These are phyloP conservation scores for Gymnopus androsaceus DNA, from an alignment of 1,284 basidiomycete genomes.

Conservation along the genomic window DNA sequence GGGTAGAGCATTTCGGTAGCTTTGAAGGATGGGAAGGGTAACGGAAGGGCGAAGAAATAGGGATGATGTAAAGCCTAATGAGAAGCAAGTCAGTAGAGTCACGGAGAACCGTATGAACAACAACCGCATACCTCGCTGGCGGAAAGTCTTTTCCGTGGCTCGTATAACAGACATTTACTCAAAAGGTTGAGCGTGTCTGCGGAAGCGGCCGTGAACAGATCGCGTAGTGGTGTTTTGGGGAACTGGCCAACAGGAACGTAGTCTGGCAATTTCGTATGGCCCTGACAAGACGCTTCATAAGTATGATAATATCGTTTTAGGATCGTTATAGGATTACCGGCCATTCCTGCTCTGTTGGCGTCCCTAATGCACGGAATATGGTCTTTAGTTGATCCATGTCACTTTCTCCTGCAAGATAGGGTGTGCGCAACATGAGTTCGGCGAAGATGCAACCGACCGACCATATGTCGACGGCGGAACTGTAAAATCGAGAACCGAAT, in stretches of 20 bases:
- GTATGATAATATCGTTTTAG: not conserved
- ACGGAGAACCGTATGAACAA: constrained; percentile 6
- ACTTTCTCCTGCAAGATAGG: constrained; percentile 90
- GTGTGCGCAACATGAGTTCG: constrained; percentile 92
- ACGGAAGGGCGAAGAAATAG: constrained; percentile 78
- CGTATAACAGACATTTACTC: constrained; percentile 78
- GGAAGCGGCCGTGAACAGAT: constrained; percentile 90
- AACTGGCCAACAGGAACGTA: constrained; percentile 84
- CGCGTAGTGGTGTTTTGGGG: constrained; percentile 78
- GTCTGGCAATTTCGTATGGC: constrained; percentile 87
- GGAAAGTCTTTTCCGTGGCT: constrained; percentile 81
- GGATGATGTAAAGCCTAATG: constrained; percentile 72
- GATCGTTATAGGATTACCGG: constrained; percentile 55
- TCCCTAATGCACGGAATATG: constrained; percentile 92
- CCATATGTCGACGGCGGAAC: constrained; percentile 91
- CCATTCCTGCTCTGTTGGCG: constrained; percentile 96
- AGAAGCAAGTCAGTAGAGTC: not conserved
- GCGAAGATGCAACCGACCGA: constrained; percentile 96
- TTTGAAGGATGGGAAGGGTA: constrained; percentile 82
- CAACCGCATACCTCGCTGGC: constrained; percentile 69
- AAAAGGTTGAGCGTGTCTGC: constrained; percentile 87
- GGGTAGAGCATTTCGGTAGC: constrained; percentile 71
- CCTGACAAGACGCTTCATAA: constrained; percentile 46
- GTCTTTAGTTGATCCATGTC: constrained; percentile 97
- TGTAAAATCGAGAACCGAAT: constrained; percentile 87